Base-by-base conservation (phyloP, 2,329 filamentous ascomycete genomes). In the Emmonsiellopsis sp. region DNA sequence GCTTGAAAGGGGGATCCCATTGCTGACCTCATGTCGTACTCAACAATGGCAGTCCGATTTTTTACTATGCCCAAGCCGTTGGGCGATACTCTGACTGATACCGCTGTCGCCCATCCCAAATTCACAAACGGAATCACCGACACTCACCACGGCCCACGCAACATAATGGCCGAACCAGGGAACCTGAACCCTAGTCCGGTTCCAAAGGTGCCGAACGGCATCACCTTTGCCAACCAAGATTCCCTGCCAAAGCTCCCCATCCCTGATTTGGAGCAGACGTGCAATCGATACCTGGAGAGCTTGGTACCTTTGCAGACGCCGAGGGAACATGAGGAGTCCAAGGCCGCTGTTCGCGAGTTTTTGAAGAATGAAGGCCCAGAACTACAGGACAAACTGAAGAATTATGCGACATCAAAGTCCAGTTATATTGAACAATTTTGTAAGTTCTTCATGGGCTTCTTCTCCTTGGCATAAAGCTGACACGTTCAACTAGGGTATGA, bases 401-500 rank as follows among this genome's bases (percentile, higher is more conserved):
- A 85, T 63, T 98, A 97, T 74, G 91, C 93, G 7, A 84, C 83
- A 48, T 89, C 87, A 44, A 92, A 91, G 72, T 88, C 88, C 39
- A 97, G 92, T 71, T 98, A 96, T 67, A 97, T 98, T 62, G 93
- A 97, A 68, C 93, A 98, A 64, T 98, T 98, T 63, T 98, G 92
- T 95, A 80, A 67, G 88, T 79, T 36, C 43, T 11, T 52, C 11
- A 34, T 49, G 14, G 5, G 17, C 32, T 21, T 9, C 10, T 42
- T 52, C 11, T 52, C 8, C 13, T 27, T 27, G 21, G 21, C 21
- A 27, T 27, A 51, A n/a, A 14, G 36, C 37, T 53, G 42, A 52
- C 9, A 51, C 33, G n/a, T 44, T 17, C 6, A 9, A 14, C 3
- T 50, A 95, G 91, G 91, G 93, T 97, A 97, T 68, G 93, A 98